Percentiles rank a stretch among this genome's conserved stretches.
These are phyloP conservation scores for Syzygium grande DNA, from an alignment of 345 rosid species.

Conservation along the genomic window DNA sequence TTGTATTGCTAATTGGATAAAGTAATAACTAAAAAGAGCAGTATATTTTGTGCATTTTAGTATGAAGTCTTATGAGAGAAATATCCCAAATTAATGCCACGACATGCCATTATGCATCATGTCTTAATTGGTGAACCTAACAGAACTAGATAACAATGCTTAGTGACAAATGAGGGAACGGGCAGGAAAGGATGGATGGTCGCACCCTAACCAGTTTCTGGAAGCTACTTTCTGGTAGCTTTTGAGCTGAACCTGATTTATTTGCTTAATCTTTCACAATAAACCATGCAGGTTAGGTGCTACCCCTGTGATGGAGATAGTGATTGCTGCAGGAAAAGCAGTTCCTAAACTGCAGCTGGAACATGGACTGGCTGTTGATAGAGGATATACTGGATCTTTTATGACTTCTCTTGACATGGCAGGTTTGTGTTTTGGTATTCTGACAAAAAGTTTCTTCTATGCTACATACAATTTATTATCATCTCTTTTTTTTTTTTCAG, in stretches of 20 bases:
- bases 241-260: not conserved
- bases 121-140: not conserved
- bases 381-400: constrained; percentile 97
- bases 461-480: not conserved
- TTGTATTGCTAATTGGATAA: not conserved
- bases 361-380: constrained; percentile 93
- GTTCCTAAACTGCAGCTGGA: constrained; percentile 88
- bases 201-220: not conserved
- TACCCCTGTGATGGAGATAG: constrained; percentile 87
- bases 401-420: constrained; percentile 99
- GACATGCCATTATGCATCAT: not conserved
- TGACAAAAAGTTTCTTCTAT: not conserved
- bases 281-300: constrained; percentile 62
- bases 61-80: not conserved
- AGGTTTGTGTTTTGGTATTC: constrained; percentile 38
- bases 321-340: constrained; percentile 91
- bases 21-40: not conserved
- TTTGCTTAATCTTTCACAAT: not conserved
- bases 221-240: not conserved
- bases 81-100: too few relatives aligned
- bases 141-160: not conserved
- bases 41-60: not conserved
- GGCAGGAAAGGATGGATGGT: not conserved
- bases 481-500: constrained; percentile 17
- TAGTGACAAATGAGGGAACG: not conserved